Evolutionary conservation across 495 filamentous ascomycete genomes (phyloP).

Genomic region (Hamigera avellanea): DNA sequence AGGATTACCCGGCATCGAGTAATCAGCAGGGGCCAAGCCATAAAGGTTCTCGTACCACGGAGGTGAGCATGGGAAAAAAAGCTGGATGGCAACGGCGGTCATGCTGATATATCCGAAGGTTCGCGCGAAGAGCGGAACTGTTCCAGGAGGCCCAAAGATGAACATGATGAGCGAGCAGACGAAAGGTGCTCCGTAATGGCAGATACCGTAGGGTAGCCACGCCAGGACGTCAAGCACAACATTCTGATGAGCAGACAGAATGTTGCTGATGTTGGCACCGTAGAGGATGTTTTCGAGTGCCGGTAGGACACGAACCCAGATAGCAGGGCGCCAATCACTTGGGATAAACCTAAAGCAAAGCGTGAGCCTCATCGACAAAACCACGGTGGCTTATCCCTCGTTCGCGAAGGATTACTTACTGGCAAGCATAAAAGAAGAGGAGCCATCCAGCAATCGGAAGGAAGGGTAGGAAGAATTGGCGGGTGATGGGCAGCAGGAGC

Average conservation of each 20-base stretch:
- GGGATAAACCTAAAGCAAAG: constrained; percentile 59
- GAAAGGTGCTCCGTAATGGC: constrained; percentile 74
- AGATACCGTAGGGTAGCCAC: constrained; percentile 86
- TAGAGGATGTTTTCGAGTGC: constrained; percentile 97
- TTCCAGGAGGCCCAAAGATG: constrained; percentile 77
- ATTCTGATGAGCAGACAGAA: constrained; percentile 78
- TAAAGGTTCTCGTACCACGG: constrained; percentile 93
- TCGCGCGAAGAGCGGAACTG: constrained; percentile 69
- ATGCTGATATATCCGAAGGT: constrained; percentile 90
- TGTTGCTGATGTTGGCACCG: constrained; percentile 90
- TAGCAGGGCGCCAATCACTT: constrained; percentile 71
- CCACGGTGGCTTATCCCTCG: neutral
- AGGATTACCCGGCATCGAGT: constrained; percentile 76
- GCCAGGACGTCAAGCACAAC: constrained; percentile 74
- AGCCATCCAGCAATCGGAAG: constrained; percentile 76
- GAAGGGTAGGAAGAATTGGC: constrained; percentile 85
- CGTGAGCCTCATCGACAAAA: constrained; percentile 11
- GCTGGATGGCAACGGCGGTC: constrained; percentile 70
- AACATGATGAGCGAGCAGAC: constrained; percentile 69
- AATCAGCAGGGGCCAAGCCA: constrained; percentile 80
- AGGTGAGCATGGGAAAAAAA: constrained; percentile 84
- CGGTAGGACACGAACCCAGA: constrained; percentile 89
- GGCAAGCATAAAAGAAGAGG: constrained; percentile 78
- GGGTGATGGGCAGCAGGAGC: constrained; percentile 74
- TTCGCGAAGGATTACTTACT: constrained; percentile 64